Conservation (phyloP, 164 flowering plant genomes). For the Taxillus chinensis region DNA sequence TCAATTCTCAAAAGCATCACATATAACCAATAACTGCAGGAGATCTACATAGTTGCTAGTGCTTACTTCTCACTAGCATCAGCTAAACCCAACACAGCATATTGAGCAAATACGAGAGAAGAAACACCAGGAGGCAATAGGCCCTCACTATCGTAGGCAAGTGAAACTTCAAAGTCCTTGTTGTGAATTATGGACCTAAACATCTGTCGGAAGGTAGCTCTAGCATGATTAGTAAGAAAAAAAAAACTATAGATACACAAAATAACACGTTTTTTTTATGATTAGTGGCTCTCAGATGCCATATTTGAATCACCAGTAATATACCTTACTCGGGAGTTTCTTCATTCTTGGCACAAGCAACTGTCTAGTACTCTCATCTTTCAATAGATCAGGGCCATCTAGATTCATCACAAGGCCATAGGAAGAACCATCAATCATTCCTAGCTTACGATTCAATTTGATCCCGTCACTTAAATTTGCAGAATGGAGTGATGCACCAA, state of each 20-base stretch:
- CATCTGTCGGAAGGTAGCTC: slow-evolving; percentile 43
- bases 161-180: slow-evolving; percentile 88
- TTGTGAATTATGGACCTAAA: slow-evolving; percentile 64
- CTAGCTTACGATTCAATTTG: slow-evolving; percentile 87
- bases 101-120: slow-evolving; percentile 60
- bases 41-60: slow-evolving; percentile 2
- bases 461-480: slow-evolving; percentile 99
- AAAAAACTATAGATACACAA: not conserved
- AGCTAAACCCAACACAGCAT: slow-evolving; percentile 69
- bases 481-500: slow-evolving; percentile 91
- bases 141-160: slow-evolving; percentile 63
- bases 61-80: slow-evolving; percentile 82
- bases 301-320: not conserved
- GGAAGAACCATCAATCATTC: slow-evolving; percentile 91
- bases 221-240: slow-evolving; percentile 1
- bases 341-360: slow-evolving; percentile 75
- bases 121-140: slow-evolving; percentile 71
- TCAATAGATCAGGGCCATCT: slow-evolving; percentile 57
- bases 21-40: not conserved
- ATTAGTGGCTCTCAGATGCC: too few species aligned
- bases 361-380: slow-evolving; percentile 61
- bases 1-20: not conserved
- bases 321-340: slow-evolving; percentile 88
- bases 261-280: not conserved
- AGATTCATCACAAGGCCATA: slow-evolving; percentile 75